phyloP scores from a whole-genome alignment of 2,329 filamentous ascomycete species.

The Didymella pinodella region DNA sequence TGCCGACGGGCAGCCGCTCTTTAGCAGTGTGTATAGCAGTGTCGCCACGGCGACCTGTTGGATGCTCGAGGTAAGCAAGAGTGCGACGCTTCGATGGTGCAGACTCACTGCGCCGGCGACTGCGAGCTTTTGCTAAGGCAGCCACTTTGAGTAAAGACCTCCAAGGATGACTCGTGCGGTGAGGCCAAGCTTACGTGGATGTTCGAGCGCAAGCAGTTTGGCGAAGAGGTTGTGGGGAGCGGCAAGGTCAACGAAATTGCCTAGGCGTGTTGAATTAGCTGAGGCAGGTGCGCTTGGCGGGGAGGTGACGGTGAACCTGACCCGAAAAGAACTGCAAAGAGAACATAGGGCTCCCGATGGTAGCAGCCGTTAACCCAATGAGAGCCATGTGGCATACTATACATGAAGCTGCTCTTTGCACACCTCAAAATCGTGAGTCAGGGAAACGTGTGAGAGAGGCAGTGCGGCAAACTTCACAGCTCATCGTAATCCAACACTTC shows the following conservation, averaged over 20 bases:
- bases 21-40: conserved; percentile 22
- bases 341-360: not conserved
- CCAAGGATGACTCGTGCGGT: not conserved
- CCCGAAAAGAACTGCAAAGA: not conserved
- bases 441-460: no score
- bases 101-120: conserved; percentile 37
- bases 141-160: conserved; percentile 27
- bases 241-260: not conserved
- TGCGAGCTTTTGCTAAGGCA: conserved; percentile 25
- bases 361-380: not conserved
- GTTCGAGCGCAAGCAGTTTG: no score
- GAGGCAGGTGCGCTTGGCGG: conserved; percentile 6
- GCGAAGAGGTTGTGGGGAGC: not conserved
- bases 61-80: not conserved
- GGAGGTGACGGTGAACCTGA: conserved; percentile 7
- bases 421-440: no score
- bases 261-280: not conserved
- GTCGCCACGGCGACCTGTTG: conserved; percentile 31
- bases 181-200: not conserved
- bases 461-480: not conserved
- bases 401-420: not conserved
- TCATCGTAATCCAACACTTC: not conserved
- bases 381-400: not conserved
- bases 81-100: not conserved
- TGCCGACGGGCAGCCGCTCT: conserved; percentile 30